Percentiles rank a stretch among this genome's conserved stretches.
Evolutionary conservation across 768 basidiomycete genomes (phyloP).

Genomic region (Terana coerulea): DNA sequence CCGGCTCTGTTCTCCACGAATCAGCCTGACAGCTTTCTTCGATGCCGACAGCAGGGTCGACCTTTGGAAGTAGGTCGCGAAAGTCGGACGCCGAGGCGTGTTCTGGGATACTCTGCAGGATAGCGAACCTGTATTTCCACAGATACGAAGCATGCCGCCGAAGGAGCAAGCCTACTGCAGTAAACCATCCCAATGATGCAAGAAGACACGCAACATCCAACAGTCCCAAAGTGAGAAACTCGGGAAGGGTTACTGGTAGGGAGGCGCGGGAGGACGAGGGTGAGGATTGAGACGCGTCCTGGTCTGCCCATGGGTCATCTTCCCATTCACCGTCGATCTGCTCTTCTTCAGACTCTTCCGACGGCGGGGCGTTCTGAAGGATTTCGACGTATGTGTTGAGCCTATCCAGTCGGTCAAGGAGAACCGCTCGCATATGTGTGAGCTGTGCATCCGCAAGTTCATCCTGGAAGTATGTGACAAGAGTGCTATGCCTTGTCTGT

Average conservation of each 20-base stretch:
- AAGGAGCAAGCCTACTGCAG: constrained; percentile 55
- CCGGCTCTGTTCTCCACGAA: constrained; percentile 49
- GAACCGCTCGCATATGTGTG: constrained; percentile 58
- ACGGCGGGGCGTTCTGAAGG: constrained; percentile 36
- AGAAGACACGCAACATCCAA: constrained; percentile 57
- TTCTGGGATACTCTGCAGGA: constrained; percentile 74
- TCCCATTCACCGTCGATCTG: constrained; percentile 59
- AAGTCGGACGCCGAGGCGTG: constrained; percentile 64
- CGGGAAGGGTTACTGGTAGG: constrained; percentile 49
- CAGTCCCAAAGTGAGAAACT: constrained; percentile 60
- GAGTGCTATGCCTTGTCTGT: constrained; percentile 19
- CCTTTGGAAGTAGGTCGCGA: constrained; percentile 56
- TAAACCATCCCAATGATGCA: constrained; percentile 58
- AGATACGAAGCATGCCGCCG: constrained; percentile 51
- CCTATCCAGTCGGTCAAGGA: constrained; percentile 66
- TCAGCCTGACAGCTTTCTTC: constrained; percentile 35
- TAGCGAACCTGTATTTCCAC: constrained; percentile 64
- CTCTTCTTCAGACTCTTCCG: constrained; percentile 22
- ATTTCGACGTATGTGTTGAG: constrained; percentile 73
- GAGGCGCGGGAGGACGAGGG: constrained; percentile 19
- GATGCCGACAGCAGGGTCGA: constrained; percentile 43
- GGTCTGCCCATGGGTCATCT: constrained; percentile 82
- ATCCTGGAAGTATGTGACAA: constrained; percentile 52
- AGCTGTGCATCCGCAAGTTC: constrained; percentile 60
- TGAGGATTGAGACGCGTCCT: constrained; percentile 38